Percentiles rank a stretch among this genome's conserved stretches.
These are phyloP conservation scores for Exophiala sp. DNA, from an alignment of 2,329 filamentous ascomycete species.

Conservation along the genomic window DNA sequence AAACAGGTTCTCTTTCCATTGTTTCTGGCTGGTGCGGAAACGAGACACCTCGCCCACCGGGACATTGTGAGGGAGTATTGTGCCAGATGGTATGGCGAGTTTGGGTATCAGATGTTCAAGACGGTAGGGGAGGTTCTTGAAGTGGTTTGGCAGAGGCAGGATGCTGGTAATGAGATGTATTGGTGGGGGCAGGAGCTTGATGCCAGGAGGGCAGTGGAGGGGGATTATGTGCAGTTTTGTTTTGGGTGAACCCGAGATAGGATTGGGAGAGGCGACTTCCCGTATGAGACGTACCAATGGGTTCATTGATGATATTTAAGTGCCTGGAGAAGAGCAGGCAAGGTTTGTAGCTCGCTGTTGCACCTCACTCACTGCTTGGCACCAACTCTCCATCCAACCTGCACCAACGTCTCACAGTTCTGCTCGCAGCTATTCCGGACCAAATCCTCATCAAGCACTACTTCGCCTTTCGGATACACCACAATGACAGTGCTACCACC, in stretches of 20 bases:
- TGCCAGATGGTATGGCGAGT: constrained; percentile 6
- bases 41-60: background rate
- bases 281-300: no score
- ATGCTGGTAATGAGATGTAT: constrained; percentile 7
- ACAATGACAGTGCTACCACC: constrained; percentile 44
- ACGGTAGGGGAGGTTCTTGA: constrained; percentile 7
- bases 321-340: no score
- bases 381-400: constrained; percentile 37
- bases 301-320: no score
- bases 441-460: constrained; percentile 39
- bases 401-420: constrained; percentile 39
- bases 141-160: constrained; percentile 4
- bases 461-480: constrained; percentile 36
- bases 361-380: background rate
- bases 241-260: constrained; percentile 1
- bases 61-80: constrained; percentile 8
- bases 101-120: constrained; percentile 15
- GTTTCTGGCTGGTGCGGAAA: constrained; percentile 11
- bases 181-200: constrained; percentile 17
- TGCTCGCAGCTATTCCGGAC: constrained; percentile 31
- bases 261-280: no score
- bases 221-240: constrained; percentile 12
- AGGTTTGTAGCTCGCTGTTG: no score
- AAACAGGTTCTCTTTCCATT: constrained; percentile 14
- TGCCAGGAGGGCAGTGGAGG: constrained; percentile 3